Evolutionary conservation across 2,329 filamentous ascomycete species (phyloP).

Genomic region (Fusarium guadeloupense): DNA sequence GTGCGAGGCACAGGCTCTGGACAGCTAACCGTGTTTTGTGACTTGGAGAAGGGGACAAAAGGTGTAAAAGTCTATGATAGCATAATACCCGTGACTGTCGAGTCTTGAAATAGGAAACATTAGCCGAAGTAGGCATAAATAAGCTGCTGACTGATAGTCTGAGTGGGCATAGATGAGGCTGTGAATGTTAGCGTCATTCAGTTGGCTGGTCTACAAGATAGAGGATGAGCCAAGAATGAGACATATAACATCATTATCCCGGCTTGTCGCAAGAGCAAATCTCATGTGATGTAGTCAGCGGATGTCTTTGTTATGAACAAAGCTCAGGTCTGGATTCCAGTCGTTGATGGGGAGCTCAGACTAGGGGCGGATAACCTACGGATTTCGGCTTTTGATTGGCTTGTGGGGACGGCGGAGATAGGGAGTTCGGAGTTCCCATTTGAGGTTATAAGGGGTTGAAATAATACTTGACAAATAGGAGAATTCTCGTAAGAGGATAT

Average conservation of each 20-base stretch:
- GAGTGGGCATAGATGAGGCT: too few relatives aligned
- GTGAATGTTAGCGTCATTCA: too few relatives aligned
- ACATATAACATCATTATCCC: background rate
- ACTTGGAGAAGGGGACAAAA: background rate
- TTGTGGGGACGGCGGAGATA: conserved; percentile 18
- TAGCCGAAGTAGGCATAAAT: background rate
- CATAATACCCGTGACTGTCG: conserved; percentile 16
- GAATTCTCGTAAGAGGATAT: background rate
- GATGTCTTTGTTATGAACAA: conserved; percentile 3
- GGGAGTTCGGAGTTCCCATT: conserved; percentile 9
- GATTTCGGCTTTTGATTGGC: conserved; percentile 12
- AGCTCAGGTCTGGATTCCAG: conserved; percentile 27
- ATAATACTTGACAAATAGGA: background rate
- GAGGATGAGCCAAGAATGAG: conserved; percentile 15
- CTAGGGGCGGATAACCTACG: conserved; percentile 30
- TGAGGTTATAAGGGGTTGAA: background rate
- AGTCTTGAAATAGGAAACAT: background rate
- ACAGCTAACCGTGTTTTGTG: conserved; percentile 29
- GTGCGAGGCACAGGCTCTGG: conserved; percentile 54
- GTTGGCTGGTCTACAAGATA: background rate
- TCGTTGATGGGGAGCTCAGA: conserved; percentile 19
- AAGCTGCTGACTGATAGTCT: background rate
- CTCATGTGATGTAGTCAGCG: conserved; percentile 6
- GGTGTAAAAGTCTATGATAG: conserved; percentile 21
- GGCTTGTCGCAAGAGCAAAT: background rate